Base-by-base conservation (phyloP, 2,329 filamentous ascomycete species). In the Talaromyces sp. region DNA sequence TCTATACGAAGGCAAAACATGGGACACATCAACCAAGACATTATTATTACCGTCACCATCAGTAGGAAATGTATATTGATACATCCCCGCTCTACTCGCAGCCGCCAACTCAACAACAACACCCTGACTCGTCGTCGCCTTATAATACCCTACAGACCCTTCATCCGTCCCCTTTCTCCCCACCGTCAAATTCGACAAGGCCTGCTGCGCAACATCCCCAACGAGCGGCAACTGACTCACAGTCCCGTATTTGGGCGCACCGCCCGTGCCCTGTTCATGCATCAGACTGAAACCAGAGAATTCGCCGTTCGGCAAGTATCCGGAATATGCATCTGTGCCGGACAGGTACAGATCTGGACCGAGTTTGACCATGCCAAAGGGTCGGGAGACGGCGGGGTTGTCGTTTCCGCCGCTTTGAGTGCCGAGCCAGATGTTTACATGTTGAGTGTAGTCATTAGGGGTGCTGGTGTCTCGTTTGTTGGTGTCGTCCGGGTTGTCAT, bases 51-150 rank as follows among this genome's bases (percentile, higher is more conserved):
- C 36, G 17, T 17, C 31, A 2, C 33, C 86, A 3, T 59, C 59
- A 22, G 74, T 68, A 17, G 83, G 81, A 60, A 89, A 89, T 0
- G 78, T 84, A 65, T 89, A 88, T 9, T 80, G 78, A 69, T 89
- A 89, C 2, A 90, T 68, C 2, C 85, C 83, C 0, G 84, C 79
- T 60, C 83, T 81, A 0, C 85, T 80, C 0, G 81, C 78, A 0
- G 45, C 45, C 17, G 87, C 89, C 82, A 89, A 88, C 63, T 89
- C 86, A 1, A 82, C 82, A 17, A 77, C 72, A 43, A 89, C 78
- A 0, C 81, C 81, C 33, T 78, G 81, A 46, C 79, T 76, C 28
- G 89, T 70, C 0, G 76, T 80, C 54, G 89, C 79, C 41, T 79
- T 77, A 66, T 89, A 89, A 61, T 86, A 86, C 0, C 87, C 87